Evolutionary conservation across 2,329 filamentous ascomycete genomes (phyloP).

Genomic region (Dactylellina haptotyla): DNA sequence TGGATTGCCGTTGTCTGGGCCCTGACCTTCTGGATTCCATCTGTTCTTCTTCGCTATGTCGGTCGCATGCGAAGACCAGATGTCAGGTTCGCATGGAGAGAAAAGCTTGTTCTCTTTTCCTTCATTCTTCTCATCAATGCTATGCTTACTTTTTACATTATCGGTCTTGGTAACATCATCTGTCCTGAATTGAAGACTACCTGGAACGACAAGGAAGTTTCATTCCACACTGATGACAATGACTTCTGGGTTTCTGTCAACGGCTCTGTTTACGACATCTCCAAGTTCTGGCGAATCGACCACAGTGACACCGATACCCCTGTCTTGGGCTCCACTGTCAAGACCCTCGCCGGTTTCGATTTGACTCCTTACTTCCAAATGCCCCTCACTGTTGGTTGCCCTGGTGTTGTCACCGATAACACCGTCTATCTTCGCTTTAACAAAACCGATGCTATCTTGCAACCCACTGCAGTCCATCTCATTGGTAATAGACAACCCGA

Average conservation of each 20-base stretch:
- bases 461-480: slow-evolving; percentile 70
- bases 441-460: slow-evolving; percentile 67
- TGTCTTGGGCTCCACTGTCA: slow-evolving; percentile 72
- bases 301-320: slow-evolving; percentile 80
- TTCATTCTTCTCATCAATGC: slow-evolving; percentile 85
- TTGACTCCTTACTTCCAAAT: slow-evolving; percentile 87
- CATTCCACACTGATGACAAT: slow-evolving; percentile 73
- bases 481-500: slow-evolving; percentile 73
- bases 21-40: slow-evolving; percentile 94
- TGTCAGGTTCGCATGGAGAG: slow-evolving; percentile 95
- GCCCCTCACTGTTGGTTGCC: slow-evolving; percentile 79
- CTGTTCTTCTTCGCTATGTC: slow-evolving; percentile 78
- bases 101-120: slow-evolving; percentile 85
- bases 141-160: slow-evolving; percentile 88
- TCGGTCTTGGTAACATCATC: slow-evolving; percentile 82
- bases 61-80: slow-evolving; percentile 98
- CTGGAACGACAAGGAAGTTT: slow-evolving; percentile 78
- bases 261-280: slow-evolving; percentile 90
- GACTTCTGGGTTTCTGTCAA: slow-evolving; percentile 89
- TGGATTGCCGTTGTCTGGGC: slow-evolving; percentile 89
- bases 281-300: slow-evolving; percentile 81
- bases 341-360: slow-evolving; percentile 78
- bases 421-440: slow-evolving; percentile 72
- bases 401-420: slow-evolving; percentile 73
- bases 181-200: slow-evolving; percentile 93